Evolutionary conservation across 352 stramenopile genomes (phyloP).

Genomic region (Pythium vanterpoolii): DNA sequence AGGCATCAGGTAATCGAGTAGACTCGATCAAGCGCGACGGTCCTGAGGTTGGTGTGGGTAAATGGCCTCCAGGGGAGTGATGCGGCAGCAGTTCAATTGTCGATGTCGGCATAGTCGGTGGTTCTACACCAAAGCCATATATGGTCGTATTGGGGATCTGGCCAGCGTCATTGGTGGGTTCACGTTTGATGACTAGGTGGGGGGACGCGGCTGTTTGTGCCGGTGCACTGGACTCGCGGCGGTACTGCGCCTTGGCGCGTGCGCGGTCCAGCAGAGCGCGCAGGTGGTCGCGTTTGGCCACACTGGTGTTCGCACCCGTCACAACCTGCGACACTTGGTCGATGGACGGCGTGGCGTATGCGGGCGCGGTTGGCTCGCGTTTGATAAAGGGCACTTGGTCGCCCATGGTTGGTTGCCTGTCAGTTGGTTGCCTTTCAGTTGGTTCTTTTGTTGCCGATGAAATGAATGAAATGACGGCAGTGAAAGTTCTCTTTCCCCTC

Average conservation of each 20-base stretch:
- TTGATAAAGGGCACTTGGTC: slow-evolving; percentile 3
- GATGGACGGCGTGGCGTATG: neutral
- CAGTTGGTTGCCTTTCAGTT: neutral
- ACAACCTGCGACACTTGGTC: neutral
- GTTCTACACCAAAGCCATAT: neutral
- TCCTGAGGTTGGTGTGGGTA: neutral
- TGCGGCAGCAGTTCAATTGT: neutral
- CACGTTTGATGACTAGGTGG: neutral
- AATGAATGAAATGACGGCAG: too few relatives aligned
- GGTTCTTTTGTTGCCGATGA: neutral
- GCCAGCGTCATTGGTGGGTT: neutral
- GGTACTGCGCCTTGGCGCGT: slow-evolving; percentile 5
- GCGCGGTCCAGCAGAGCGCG: slow-evolving; percentile 42
- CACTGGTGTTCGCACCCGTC: neutral
- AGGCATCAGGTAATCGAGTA: neutral
- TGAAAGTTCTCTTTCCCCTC: neutral
- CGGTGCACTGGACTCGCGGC: neutral
- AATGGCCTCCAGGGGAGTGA: neutral
- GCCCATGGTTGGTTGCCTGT: neutral
- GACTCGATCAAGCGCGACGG: neutral
- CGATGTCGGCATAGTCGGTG: neutral
- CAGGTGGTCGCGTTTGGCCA: slow-evolving; percentile 20
- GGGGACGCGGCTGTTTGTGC: neutral
- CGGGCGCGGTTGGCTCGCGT: neutral
- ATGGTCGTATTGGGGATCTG: neutral